Conservation (phyloP, 1,139 yeast species). For the Diutina catenulata region DNA sequence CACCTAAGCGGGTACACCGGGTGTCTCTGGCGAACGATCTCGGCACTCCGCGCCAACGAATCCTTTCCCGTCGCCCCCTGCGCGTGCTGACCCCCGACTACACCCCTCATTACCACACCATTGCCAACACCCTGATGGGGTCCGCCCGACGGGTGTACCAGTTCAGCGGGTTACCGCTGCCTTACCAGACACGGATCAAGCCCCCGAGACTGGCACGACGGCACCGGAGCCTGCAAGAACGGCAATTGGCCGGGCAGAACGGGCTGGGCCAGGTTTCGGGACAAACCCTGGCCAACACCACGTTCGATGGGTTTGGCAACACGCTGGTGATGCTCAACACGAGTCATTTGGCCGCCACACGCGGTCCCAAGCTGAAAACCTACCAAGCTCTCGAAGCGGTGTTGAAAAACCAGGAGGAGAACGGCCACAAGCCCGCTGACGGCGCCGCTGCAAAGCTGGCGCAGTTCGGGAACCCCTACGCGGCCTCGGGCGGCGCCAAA, state of each 20-base stretch:
- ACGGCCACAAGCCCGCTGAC: conserved; percentile 1
- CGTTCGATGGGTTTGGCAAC: conserved; percentile 5
- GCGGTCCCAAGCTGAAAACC: conserved; percentile 21
- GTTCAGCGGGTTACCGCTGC: conserved; percentile 55
- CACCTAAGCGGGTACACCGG: conserved; percentile 2
- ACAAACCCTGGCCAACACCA: conserved; percentile 9
- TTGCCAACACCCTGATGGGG: conserved; percentile 13
- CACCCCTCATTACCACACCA: conserved; percentile 25
- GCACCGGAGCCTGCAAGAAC: conserved; percentile 4
- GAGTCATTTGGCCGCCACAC: conserved; percentile 6
- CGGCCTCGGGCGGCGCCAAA: conserved; percentile 6
- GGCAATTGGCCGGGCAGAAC: neutral
- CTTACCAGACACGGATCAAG: conserved; percentile 42
- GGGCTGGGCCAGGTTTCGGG: neutral
- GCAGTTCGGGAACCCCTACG: conserved; percentile 9
- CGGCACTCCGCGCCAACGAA: neutral
- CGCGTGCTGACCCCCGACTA: conserved; percentile 23
- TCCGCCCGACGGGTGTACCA: conserved; percentile 34
- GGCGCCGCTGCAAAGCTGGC: conserved; percentile 8
- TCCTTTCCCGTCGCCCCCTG: neutral
- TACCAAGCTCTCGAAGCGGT: conserved; percentile 47
- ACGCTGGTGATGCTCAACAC: conserved; percentile 6
- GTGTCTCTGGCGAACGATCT: neutral
- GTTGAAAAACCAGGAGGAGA: conserved; percentile 28
- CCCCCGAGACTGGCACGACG: conserved; percentile 14